Conservation (phyloP, 106 monocot species). For the Dendrobium catenatum region DNA sequence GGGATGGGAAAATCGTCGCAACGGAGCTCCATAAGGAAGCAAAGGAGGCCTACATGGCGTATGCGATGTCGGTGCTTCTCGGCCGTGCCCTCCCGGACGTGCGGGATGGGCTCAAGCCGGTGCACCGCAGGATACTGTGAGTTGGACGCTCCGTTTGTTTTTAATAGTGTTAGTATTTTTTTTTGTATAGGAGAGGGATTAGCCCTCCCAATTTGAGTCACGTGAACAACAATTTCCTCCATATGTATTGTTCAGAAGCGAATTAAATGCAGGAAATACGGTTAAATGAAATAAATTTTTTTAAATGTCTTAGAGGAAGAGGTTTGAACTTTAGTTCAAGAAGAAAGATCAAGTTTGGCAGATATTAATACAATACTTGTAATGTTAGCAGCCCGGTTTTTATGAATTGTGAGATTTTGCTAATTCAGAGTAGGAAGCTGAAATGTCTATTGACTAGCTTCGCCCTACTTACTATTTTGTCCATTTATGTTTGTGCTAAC, state of each 20-base stretch:
- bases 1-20: conserved; percentile 55
- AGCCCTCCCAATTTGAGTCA: not conserved
- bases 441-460: not conserved
- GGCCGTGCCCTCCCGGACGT: conserved; percentile 93
- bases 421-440: not conserved
- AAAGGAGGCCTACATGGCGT: conserved; percentile 92
- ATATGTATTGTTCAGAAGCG: not conserved
- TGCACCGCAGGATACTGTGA: conserved; percentile 92
- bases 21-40: conserved; percentile 93
- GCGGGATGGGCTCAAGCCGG: conserved; percentile 93
- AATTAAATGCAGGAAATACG: not conserved
- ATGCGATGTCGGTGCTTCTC: conserved; percentile 95
- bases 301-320: not conserved
- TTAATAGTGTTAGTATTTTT: not conserved
- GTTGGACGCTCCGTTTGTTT: conserved; percentile 5
- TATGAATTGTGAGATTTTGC: not conserved
- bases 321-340: not conserved
- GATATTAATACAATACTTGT: not conserved
- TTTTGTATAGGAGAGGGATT: not conserved
- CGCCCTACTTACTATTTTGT: not conserved
- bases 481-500: not conserved
- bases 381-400: not conserved
- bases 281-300: not conserved
- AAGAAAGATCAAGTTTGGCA: not conserved
- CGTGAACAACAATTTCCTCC: not conserved